These are phyloP conservation scores for Colletotrichum sp. DNA, from an alignment of 2,329 filamentous ascomycete genomes.

Conservation along the genomic window DNA sequence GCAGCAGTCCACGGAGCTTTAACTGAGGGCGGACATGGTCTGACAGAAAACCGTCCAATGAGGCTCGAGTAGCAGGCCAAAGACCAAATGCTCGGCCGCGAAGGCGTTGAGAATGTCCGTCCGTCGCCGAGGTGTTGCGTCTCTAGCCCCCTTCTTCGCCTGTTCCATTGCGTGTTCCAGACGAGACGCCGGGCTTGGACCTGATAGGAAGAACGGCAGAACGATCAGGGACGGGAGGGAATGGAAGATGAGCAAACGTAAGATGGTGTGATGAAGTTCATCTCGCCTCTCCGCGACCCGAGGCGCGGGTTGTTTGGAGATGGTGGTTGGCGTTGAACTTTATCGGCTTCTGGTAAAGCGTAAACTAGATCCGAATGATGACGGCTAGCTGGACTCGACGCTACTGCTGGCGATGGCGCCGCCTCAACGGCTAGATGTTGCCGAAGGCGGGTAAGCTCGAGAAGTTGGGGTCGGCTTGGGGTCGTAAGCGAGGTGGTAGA, in stretches of 20 bases:
- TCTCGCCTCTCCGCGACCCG: neutral
- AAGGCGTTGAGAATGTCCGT: neutral
- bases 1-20: constrained; percentile 2
- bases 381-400: neutral
- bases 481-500: neutral
- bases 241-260: neutral
- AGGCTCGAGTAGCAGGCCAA: too few species aligned
- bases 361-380: neutral
- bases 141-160: neutral
- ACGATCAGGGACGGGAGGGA: neutral
- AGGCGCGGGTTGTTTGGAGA: neutral
- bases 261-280: neutral
- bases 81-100: neutral
- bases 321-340: neutral
- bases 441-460: neutral
- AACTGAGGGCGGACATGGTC: neutral
- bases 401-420: neutral
- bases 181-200: neutral
- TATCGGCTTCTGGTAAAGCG: neutral
- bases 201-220: neutral
- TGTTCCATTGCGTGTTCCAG: constrained; percentile 10
- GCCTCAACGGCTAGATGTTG: neutral
- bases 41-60: constrained; percentile 5
- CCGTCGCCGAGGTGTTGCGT: neutral
- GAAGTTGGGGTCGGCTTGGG: neutral